Conservation (phyloP, 805 yeast species). For the Nakazawaea anatomiae region DNA sequence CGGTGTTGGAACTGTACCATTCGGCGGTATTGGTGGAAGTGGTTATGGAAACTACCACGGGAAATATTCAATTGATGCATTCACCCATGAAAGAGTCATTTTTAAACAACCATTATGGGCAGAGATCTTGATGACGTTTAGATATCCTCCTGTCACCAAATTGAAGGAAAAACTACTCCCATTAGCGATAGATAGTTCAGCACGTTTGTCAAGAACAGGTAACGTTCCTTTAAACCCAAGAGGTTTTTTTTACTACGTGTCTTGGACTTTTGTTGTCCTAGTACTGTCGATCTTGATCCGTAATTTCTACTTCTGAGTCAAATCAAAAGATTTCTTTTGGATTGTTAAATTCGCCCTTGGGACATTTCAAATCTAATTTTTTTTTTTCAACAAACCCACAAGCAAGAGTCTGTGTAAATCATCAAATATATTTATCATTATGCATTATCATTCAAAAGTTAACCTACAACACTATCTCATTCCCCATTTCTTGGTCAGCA, state of each 20-base stretch:
- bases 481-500: no score
- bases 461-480: no score
- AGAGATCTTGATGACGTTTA: constrained; percentile 49
- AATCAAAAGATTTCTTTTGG: no score
- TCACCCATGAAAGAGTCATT: constrained; percentile 69
- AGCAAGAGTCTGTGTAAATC: no score
- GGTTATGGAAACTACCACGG: constrained; percentile 88
- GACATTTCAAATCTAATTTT: no score
- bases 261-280: not conserved
- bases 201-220: constrained; percentile 32
- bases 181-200: constrained; percentile 23
- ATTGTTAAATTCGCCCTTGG: no score
- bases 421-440: no score
- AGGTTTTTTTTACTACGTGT: not conserved
- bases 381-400: no score
- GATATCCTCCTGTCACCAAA: constrained; percentile 59
- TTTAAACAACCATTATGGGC: constrained; percentile 60
- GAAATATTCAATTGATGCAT: constrained; percentile 56
- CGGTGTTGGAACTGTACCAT: constrained; percentile 65
- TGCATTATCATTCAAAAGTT: no score
- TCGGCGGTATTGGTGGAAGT: constrained; percentile 86
- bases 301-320: not conserved
- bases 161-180: constrained; percentile 17
- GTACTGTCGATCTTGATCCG: not conserved
- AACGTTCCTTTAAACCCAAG: constrained; percentile 13